Conservation (phyloP, 192 early-diverging fungal genomes). For the Phycomyces blakesleeanus region DNA sequence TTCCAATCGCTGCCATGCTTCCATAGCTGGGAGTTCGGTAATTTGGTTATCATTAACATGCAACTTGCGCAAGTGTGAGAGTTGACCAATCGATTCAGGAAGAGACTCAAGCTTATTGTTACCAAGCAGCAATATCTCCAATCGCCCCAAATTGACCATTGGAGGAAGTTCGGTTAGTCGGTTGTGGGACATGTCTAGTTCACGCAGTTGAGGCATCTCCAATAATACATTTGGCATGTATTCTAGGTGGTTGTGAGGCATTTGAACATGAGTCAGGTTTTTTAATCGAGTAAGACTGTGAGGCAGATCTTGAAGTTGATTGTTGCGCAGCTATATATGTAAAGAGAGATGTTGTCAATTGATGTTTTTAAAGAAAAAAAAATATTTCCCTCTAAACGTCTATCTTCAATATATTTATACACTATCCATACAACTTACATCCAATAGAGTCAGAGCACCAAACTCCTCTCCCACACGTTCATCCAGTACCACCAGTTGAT, state of each 20-base stretch:
- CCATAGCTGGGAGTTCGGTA: conserved; percentile 27
- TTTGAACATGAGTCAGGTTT: conserved; percentile 35
- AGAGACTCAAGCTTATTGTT: not conserved
- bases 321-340: conserved; percentile 41
- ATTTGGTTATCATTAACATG: conserved; percentile 14
- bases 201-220: conserved; percentile 30
- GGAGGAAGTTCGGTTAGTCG: not conserved
- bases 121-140: conserved; percentile 2
- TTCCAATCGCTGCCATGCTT: conserved; percentile 4
- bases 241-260: conserved; percentile 43
- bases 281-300: conserved; percentile 32
- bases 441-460: conserved; percentile 37
- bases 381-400: not conserved
- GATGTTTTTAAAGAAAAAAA: not conserved
- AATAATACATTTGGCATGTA: conserved; percentile 37
- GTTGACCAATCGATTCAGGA: not conserved
- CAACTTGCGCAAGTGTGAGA: conserved; percentile 6
- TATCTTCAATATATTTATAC: too few relatives aligned
- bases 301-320: conserved; percentile 41
- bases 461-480: conserved; percentile 48
- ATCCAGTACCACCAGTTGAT: conserved; percentile 42
- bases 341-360: too few relatives aligned
- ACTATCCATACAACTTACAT: conserved; percentile 39
- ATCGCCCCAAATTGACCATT: not conserved
- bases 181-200: conserved; percentile 43